Evolutionary conservation across 176 grass and related monocot species (phyloP).

Genomic region (Carex littledalei): DNA sequence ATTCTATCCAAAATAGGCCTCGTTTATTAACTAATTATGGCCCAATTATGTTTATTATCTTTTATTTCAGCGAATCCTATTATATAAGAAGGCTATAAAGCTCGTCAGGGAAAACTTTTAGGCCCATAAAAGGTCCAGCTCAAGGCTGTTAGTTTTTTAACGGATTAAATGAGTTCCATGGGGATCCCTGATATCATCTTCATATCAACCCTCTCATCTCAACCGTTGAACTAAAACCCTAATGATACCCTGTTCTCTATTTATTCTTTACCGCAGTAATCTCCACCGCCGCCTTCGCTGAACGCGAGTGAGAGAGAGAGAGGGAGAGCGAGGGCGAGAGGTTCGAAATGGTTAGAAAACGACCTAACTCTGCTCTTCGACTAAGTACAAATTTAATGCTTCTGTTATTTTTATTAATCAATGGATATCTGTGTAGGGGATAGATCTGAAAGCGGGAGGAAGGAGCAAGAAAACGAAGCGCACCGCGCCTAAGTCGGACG

Average conservation of each 20-base stretch:
- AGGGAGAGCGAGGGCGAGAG: not conserved
- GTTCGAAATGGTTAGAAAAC: not conserved
- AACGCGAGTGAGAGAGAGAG: not conserved
- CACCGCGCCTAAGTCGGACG: slow-evolving; percentile 61
- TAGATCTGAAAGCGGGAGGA: slow-evolving; percentile 65
- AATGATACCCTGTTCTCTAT: not conserved
- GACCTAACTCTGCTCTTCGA: not conserved
- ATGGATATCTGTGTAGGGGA: slow-evolving; percentile 28
- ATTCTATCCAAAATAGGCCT: not conserved
- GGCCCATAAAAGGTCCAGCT: not conserved
- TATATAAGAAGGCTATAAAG: not conserved
- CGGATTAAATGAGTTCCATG: too few relatives aligned
- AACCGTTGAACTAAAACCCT: slow-evolving; percentile 21
- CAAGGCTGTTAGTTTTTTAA: too few relatives aligned
- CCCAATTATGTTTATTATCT: not conserved
- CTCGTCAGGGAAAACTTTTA: not conserved
- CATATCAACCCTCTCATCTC: not conserved
- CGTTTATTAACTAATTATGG: not conserved
- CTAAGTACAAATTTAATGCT: not conserved
- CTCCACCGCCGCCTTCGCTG: not conserved
- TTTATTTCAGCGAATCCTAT: not conserved
- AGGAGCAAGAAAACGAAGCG: slow-evolving; percentile 68
- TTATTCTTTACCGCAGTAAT: not conserved
- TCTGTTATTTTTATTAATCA: not conserved
- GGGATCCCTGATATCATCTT: not conserved